Percentiles rank a stretch among this genome's conserved stretches.
These are phyloP conservation scores for Collybia mongolica DNA, from an alignment of 768 basidiomycete species.

Conservation along the genomic window DNA sequence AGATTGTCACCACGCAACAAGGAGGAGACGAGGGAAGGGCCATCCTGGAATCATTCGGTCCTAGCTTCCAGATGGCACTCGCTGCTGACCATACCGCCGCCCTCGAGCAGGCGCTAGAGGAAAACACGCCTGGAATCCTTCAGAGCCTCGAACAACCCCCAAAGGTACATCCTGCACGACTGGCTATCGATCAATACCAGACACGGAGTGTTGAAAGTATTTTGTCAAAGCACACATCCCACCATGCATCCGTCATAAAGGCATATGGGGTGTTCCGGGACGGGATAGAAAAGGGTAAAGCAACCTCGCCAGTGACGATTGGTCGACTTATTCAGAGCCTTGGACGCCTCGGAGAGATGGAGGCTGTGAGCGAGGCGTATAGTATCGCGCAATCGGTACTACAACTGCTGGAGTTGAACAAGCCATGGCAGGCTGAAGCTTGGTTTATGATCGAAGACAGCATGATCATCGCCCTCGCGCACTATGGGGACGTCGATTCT, in stretches of 20 bases:
- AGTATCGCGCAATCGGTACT: slow-evolving; percentile 63
- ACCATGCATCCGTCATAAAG: slow-evolving; percentile 23
- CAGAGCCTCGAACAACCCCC: slow-evolving; percentile 13
- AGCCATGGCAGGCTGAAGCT: slow-evolving; percentile 45
- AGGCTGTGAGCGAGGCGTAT: slow-evolving; percentile 68
- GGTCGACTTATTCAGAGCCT: slow-evolving; percentile 66
- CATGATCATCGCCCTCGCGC: slow-evolving; percentile 87
- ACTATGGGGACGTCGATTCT: slow-evolving; percentile 73
- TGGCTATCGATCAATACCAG: slow-evolving; percentile 9
- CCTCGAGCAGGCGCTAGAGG: slow-evolving; percentile 18
- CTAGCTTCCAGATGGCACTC: slow-evolving; percentile 24
- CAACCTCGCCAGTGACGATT: slow-evolving; percentile 52
- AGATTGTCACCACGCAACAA: slow-evolving; percentile 19
- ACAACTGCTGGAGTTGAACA: slow-evolving; percentile 37
- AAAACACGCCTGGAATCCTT: slow-evolving; percentile 1
- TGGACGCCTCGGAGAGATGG: slow-evolving; percentile 59
- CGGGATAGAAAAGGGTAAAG: slow-evolving; percentile 41
- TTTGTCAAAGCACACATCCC: slow-evolving; percentile 4
- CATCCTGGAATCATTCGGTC: slow-evolving; percentile 29
- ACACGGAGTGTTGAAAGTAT: slow-evolving; percentile 1
- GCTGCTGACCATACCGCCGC: slow-evolving; percentile 15
- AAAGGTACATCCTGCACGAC: neutral
- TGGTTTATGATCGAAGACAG: slow-evolving; percentile 86
- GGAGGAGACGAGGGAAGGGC: slow-evolving; percentile 22
- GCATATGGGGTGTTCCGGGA: slow-evolving; percentile 52